phyloP scores from a whole-genome alignment of 495 filamentous ascomycete genomes.

The Trichoderma asperelloides region DNA sequence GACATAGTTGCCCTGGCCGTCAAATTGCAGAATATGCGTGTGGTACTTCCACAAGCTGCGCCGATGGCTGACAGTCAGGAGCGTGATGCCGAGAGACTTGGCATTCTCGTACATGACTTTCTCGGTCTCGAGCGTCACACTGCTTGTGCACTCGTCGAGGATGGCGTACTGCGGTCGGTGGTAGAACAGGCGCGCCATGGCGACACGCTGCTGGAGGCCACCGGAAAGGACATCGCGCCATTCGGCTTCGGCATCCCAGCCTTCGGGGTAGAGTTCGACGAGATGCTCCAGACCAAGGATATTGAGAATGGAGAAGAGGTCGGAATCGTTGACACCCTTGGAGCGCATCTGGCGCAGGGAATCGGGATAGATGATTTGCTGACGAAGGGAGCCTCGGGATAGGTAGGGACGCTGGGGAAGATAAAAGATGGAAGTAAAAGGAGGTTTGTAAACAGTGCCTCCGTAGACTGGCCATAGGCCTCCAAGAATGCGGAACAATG shows the following conservation, averaged over 20 bases:
- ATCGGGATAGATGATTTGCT: slow-evolving; percentile 96
- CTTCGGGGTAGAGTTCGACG: slow-evolving; percentile 65
- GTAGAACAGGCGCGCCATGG: slow-evolving; percentile 95
- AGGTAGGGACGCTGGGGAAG: slow-evolving; percentile 95
- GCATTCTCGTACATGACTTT: slow-evolving; percentile 95
- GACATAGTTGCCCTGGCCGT: slow-evolving; percentile 83
- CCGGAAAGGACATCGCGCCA: slow-evolving; percentile 88
- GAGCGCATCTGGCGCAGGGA: slow-evolving; percentile 75
- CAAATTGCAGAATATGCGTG: slow-evolving; percentile 86
- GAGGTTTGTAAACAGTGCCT: slow-evolving; percentile 81
- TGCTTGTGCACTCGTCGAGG: slow-evolving; percentile 91
- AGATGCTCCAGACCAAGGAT: slow-evolving; percentile 75
- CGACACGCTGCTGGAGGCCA: slow-evolving; percentile 92
- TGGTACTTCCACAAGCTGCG: slow-evolving; percentile 96
- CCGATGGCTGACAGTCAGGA: slow-evolving; percentile 93
- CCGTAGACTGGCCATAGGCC: slow-evolving; percentile 99
- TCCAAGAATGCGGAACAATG: slow-evolving; percentile 89
- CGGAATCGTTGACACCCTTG: slow-evolving; percentile 73
- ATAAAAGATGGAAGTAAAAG: slow-evolving; percentile 89
- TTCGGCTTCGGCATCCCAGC: slow-evolving; percentile 93
- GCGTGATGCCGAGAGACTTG: slow-evolving; percentile 79
- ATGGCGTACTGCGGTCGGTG: slow-evolving; percentile 89
- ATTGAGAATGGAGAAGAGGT: slow-evolving; percentile 66
- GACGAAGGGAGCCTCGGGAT: slow-evolving; percentile 75
- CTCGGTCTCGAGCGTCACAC: slow-evolving; percentile 87